Conservation (phyloP, 2,329 filamentous ascomycete species). For the Claviceps paspali region DNA sequence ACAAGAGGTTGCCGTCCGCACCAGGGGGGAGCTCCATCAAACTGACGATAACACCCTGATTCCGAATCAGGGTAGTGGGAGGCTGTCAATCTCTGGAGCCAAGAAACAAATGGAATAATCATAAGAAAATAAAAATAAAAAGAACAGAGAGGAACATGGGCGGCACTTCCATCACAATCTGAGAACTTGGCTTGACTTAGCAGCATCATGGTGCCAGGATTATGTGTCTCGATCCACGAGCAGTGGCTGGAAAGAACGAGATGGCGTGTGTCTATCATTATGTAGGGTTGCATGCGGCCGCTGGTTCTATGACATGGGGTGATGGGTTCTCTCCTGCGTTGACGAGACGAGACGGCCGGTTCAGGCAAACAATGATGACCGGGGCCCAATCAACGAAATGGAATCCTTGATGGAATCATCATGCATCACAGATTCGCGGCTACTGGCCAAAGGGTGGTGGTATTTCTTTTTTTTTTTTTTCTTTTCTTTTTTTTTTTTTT, state of each 20-base stretch:
- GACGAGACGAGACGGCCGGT: background rate
- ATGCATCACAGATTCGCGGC: too few species aligned
- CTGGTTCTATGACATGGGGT: background rate
- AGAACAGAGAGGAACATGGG: too few species aligned
- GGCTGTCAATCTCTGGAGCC: too few species aligned
- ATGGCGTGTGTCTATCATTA: background rate
- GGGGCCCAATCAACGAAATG: background rate
- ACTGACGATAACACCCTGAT: too few species aligned
- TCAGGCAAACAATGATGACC: background rate
- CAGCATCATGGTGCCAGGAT: background rate
- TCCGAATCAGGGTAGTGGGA: too few species aligned
- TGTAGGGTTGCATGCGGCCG: background rate
- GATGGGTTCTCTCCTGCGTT: background rate
- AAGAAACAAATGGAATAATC: too few species aligned
- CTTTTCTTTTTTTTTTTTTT: too few species aligned
- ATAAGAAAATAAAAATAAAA: too few species aligned
- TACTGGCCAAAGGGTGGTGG: too few species aligned
- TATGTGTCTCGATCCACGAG: background rate
- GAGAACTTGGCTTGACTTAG: background rate
- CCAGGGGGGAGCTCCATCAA: too few species aligned
- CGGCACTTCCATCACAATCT: background rate
- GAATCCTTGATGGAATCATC: background rate
- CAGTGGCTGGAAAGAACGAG: background rate
- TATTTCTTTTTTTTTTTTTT: too few species aligned
- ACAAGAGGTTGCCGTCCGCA: too few species aligned